Evolutionary conservation across 805 yeast genomes (phyloP), one percentile per base, ranked within the genome.

Genomic region (Candida pini): DNA sequence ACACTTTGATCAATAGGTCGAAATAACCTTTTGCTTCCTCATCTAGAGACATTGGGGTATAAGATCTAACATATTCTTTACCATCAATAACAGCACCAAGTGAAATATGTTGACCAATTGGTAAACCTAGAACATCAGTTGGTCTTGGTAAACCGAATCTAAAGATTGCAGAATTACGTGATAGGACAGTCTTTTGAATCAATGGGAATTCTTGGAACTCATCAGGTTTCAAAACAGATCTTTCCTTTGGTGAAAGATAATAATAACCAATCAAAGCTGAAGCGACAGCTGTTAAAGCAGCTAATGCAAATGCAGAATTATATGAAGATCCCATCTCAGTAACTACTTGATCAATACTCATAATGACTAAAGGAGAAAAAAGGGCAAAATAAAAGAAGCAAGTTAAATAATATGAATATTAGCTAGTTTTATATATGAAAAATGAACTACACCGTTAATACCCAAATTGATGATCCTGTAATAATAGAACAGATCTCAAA

Each of bases 51-150:
- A 86, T 79, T 33, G 97, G 96, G 5, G 96, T 88, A 65, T 90
- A 89, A 5, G 94, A 83, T 62, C 96, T 76, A 34, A 82, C 76
- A 33, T 86, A 69, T 50, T 82, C 89, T 63, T 84, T 84, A 36
- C 81, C 96, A 48, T 77, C 73, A 50, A 88, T 80, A 28, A 60
- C 66, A 14, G 94, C 90, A 15, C 76, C 75, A 49, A 89, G 77
- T 29, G 87, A 74, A 54, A 90, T 81, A 58, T 90, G 97, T 65
- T 90, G 97, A 35, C 97, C 97, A 53, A 86, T 81, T 37, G 96
- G 96, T 45, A 90, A 71, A 8, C 96, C 96, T 43, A 90, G 71
- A 30, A 77, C 68, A 55, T 84, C 88, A 34, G 75, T 69, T 24
- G 79, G 69, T 43, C 73, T 69, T 34, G 96, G 96, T 48, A 90